Evolutionary conservation across 805 yeast species (phyloP).

Genomic region (Nakazawaea pomicola): DNA sequence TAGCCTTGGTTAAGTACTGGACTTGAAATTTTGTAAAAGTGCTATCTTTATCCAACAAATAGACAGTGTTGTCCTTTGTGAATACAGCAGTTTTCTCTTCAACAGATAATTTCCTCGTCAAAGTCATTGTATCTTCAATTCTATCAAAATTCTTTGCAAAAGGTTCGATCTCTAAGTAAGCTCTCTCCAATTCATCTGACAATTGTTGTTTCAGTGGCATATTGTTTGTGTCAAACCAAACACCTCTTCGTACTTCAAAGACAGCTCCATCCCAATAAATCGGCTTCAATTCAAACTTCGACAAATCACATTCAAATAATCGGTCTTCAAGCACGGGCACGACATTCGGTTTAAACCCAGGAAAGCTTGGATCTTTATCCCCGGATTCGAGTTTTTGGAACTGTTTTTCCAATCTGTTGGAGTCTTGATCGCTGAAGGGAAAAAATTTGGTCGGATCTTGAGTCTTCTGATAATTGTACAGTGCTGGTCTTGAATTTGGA

Average conservation of each 20-base stretch:
- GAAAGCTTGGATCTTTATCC: neutral
- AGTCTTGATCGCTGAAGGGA: constrained; percentile 64
- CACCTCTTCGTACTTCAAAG: constrained; percentile 77
- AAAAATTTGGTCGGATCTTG: constrained; percentile 54
- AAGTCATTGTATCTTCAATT: constrained; percentile 4
- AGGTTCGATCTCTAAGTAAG: constrained; percentile 33
- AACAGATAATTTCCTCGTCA: constrained; percentile 14
- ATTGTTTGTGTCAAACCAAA: constrained; percentile 68
- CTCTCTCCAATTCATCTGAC: constrained; percentile 55
- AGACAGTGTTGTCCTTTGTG: constrained; percentile 19
- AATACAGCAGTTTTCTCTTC: constrained; percentile 23
- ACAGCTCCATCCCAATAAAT: constrained; percentile 87
- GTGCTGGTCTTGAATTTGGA: constrained; percentile 64
- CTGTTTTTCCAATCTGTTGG: constrained; percentile 50
- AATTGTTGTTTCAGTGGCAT: constrained; percentile 47
- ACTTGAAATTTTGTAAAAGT: constrained; percentile 22
- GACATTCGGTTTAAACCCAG: constrained; percentile 7
- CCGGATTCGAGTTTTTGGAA: constrained; percentile 25
- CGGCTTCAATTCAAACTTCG: constrained; percentile 51
- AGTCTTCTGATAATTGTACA: constrained; percentile 46
- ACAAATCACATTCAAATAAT: constrained; percentile 66
- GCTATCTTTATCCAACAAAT: constrained; percentile 22
- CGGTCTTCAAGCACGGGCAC: constrained; percentile 79
- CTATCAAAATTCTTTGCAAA: constrained; percentile 7
- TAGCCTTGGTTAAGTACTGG: constrained; percentile 20